Percentiles rank a stretch among this genome's conserved stretches.
Evolutionary conservation across 192 early-diverging fungal species (phyloP).

Genomic region (Rhizophagus prolifer): DNA sequence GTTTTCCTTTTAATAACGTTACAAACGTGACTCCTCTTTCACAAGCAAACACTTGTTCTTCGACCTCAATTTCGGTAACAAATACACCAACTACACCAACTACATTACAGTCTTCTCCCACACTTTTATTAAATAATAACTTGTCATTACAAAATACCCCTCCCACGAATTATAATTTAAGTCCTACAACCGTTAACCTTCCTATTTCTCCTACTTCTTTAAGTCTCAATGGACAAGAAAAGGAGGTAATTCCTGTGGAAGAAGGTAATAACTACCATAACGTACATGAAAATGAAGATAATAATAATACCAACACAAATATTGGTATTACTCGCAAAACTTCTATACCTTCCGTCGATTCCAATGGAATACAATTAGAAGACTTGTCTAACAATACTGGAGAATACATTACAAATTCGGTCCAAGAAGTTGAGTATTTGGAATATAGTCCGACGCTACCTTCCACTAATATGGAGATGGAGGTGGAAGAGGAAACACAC

Average conservation of each 20-base stretch:
- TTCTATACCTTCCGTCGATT: neutral
- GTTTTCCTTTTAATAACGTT: neutral
- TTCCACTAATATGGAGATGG: neutral
- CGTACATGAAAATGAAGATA: neutral
- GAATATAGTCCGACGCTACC: neutral
- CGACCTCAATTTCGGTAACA: neutral
- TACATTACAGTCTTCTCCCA: neutral
- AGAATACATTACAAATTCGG: neutral
- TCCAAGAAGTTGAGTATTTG: neutral
- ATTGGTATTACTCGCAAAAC: neutral
- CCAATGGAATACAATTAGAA: neutral
- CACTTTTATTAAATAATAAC: neutral
- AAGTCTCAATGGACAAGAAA: neutral
- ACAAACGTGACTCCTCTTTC: neutral
- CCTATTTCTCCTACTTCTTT: neutral
- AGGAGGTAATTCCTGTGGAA: neutral
- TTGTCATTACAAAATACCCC: neutral
- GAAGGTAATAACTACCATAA: neutral
- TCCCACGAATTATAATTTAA: neutral
- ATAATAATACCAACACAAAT: neutral
- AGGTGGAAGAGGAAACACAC: neutral
- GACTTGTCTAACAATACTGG: neutral
- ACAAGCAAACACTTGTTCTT: neutral
- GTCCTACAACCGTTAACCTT: neutral
- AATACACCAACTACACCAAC: slow-evolving; percentile 1